phyloP scores from a whole-genome alignment of 2,329 filamentous ascomycete species.

The Colletotrichum costaricense region DNA sequence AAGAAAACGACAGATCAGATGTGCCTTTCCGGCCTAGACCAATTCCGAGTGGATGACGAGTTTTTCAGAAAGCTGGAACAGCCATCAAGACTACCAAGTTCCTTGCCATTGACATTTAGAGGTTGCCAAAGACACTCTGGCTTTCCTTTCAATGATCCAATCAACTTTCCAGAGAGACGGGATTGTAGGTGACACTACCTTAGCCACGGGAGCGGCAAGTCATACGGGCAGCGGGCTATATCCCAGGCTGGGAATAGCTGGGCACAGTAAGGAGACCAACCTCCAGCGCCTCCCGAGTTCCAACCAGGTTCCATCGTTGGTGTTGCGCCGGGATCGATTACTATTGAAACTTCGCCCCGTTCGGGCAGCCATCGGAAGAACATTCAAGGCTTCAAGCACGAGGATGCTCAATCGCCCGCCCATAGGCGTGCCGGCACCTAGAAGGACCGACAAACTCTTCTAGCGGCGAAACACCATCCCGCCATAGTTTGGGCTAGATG shows the following conservation, averaged over 20 bases:
- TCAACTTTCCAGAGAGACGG: not conserved
- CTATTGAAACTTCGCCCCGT: not conserved
- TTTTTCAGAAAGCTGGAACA: not conserved
- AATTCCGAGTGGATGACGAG: not conserved
- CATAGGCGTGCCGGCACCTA: not conserved
- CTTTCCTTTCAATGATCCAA: not conserved
- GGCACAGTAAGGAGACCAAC: not conserved
- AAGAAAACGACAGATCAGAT: not conserved
- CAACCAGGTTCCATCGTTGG: not conserved
- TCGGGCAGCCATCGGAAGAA: not conserved
- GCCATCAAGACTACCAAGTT: not conserved
- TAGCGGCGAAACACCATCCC: not conserved
- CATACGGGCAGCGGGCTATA: not conserved
- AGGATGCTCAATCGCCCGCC: not conserved
- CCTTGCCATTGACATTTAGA: not conserved
- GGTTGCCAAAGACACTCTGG: not conserved
- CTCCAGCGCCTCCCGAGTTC: not conserved
- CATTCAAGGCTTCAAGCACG: not conserved
- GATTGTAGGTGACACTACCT: not conserved
- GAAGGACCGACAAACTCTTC: not conserved
- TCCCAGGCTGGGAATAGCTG: not conserved
- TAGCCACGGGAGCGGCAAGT: constrained; percentile 14
- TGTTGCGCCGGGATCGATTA: not conserved
- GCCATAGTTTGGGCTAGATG: not conserved
- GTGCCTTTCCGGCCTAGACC: not conserved